Conservation (phyloP, 345 rosid species). For the Passiflora organensis region DNA sequence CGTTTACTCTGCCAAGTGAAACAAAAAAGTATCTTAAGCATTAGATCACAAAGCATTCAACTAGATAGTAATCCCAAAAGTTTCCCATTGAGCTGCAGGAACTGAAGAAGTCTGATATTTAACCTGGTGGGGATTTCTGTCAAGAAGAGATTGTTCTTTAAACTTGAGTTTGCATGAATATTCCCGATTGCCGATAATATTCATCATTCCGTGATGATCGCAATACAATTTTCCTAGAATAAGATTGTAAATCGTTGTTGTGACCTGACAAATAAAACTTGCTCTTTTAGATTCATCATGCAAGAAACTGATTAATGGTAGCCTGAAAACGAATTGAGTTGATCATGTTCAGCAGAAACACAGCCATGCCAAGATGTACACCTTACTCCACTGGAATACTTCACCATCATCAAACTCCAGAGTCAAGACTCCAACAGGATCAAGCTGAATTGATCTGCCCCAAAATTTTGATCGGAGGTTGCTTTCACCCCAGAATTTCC, state of each 20-base stretch:
- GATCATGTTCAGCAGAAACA: conserved; percentile 7
- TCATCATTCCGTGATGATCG: conserved; percentile 92
- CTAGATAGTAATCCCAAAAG: not conserved
- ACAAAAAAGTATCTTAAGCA: too few relatives aligned
- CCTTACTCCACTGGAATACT: conserved; percentile 97
- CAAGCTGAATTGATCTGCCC: conserved; percentile 98
- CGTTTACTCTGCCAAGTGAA: conserved; percentile 2
- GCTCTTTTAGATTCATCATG: not conserved
- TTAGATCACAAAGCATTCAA: not conserved
- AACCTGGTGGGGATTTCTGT: conserved; percentile 93
- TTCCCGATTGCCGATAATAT: conserved; percentile 67
- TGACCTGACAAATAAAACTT: conserved; percentile 57
- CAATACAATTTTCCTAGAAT: conserved; percentile 86
- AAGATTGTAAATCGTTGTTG: conserved; percentile 83
- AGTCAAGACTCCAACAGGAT: conserved; percentile 81
- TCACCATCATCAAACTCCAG: conserved; percentile 97
- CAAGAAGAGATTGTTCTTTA: conserved; percentile 87
- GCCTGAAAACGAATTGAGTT: conserved; percentile 8
- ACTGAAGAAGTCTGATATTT: too few relatives aligned
- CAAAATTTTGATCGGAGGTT: conserved; percentile 89
- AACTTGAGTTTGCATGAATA: conserved; percentile 89
- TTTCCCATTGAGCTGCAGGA: too few relatives aligned
- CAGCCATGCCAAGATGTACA: conserved; percentile 11
- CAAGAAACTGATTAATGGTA: not conserved
- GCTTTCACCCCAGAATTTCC: conserved; percentile 98